Conservation (phyloP, 805 yeast genomes). For the Kazachstania viticola region DNA sequence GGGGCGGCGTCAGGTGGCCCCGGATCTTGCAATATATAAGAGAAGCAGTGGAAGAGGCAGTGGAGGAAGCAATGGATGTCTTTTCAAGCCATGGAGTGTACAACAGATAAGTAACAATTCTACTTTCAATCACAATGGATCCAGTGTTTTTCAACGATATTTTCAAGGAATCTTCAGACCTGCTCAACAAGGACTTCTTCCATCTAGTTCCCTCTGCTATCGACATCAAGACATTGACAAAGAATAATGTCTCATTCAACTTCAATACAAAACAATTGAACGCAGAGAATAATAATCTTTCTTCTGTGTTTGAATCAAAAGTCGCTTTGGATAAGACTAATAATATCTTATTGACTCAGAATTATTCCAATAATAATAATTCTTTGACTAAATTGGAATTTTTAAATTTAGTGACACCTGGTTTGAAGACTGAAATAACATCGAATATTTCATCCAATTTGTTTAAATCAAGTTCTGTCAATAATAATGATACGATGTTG, state of each 20-base stretch:
- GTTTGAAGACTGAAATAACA: slow-evolving; percentile 84
- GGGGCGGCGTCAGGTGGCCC: no score
- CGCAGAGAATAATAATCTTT: slow-evolving; percentile 65
- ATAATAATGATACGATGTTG: slow-evolving; percentile 1
- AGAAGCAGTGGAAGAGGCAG: no score
- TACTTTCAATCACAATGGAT: slow-evolving; percentile 43
- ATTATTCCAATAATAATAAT: slow-evolving; percentile 83
- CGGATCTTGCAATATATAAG: no score
- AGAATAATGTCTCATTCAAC: slow-evolving; percentile 91
- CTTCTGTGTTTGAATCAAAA: slow-evolving; percentile 85
- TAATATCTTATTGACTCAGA: slow-evolving; percentile 90
- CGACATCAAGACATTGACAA: slow-evolving; percentile 87
- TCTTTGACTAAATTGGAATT: slow-evolving; percentile 89
- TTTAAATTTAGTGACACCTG: slow-evolving; percentile 78
- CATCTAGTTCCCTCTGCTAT: slow-evolving; percentile 80
- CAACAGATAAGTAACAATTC: not conserved
- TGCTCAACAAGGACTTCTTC: slow-evolving; percentile 85
- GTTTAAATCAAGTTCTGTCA: slow-evolving; percentile 50
- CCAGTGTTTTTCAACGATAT: slow-evolving; percentile 90
- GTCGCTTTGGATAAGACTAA: slow-evolving; percentile 75
- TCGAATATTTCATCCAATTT: slow-evolving; percentile 81
- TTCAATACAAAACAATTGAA: slow-evolving; percentile 74
- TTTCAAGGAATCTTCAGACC: slow-evolving; percentile 83
- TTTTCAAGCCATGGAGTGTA: not conserved
- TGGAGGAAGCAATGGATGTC: no score